Base-by-base conservation (phyloP, 2,329 filamentous ascomycete species). In the Tolypocladium endophyticum region DNA sequence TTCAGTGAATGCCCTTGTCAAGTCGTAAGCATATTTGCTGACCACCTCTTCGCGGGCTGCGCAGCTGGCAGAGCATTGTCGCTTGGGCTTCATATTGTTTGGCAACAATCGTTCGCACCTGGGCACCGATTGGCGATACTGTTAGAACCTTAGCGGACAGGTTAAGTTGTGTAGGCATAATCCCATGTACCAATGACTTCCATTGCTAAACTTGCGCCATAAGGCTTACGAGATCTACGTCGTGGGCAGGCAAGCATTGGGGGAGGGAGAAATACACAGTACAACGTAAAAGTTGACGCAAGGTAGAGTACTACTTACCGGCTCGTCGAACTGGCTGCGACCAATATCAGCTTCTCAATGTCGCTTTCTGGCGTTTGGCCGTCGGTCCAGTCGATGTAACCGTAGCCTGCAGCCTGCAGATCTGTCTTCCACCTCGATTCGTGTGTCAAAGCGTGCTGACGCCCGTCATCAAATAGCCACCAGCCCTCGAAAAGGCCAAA, bases 401-500 rank as follows among this genome's bases (percentile, higher is more conserved):
- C 55, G n/a, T 64, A 68, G 0, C 66, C 66, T 0, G 60, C 62
- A 4, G 53, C 38, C 16, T 56, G 53, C 33, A 66, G 39, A 8
- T 58, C 58, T n/a, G 12, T 39, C 56, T 63, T 36, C 64, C 64
- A 65, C 12, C 30, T 23, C 23, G 25, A n/a, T 35, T 63, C 63
- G 1, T 52, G 47, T 3, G 38, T 43, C 11, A 66, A 16, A 11
- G 61, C 63, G n/a, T 65, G 58, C 1, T n/a, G 30, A 1, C 62
- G 55, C 16, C 58, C 62, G 52, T 65, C 63, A 30, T 65, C 57
- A 47, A 64, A 71, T 0, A 69, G 59, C 72, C 72, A 73, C 73
- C 72, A 74, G 2, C 73, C 72, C 12, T 74, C 72, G 0, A 75
- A 61, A 3, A 71, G 60, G 2, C 72, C 73, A 47, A 68, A 72